These are phyloP conservation scores for Candida adriatica DNA, from an alignment of 805 yeast genomes.

Conservation along the genomic window DNA sequence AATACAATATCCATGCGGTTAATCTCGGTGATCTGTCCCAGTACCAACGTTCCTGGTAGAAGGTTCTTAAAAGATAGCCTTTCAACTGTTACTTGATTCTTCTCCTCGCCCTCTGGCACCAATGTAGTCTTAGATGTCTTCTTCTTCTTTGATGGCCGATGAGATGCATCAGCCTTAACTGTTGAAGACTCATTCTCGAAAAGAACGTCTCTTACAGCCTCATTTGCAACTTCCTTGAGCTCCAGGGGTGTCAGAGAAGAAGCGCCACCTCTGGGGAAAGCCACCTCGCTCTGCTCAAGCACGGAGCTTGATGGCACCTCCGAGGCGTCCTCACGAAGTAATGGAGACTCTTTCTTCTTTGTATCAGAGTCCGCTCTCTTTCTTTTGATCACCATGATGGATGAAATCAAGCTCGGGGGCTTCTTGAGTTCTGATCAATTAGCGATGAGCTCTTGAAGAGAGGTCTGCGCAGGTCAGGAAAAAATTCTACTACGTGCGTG, in stretches of 20 bases:
- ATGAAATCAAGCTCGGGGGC: background rate
- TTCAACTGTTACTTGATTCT: conserved; percentile 44
- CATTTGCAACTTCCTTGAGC: conserved; percentile 85
- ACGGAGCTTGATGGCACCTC: conserved; percentile 30
- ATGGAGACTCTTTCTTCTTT: conserved; percentile 31
- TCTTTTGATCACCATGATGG: conserved; percentile 32
- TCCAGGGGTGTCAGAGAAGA: conserved; percentile 83
- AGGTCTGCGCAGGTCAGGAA: conserved; percentile 4
- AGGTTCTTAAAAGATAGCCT: conserved; percentile 55
- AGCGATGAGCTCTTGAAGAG: too few species aligned
- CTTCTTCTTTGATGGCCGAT: conserved; percentile 36
- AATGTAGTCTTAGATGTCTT: conserved; percentile 27
- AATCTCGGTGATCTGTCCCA: conserved; percentile 69
- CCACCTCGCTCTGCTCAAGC: conserved; percentile 30
- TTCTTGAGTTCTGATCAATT: background rate
- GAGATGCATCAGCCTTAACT: conserved; percentile 10
- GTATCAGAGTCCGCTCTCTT: conserved; percentile 38
- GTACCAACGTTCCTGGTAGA: conserved; percentile 62
- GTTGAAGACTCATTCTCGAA: conserved; percentile 35
- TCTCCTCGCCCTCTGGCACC: conserved; percentile 20
- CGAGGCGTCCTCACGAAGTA: conserved; percentile 34
- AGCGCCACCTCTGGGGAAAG: conserved; percentile 95
- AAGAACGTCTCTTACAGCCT: conserved; percentile 83
- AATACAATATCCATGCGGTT: conserved; percentile 58
- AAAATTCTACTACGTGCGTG: conserved; percentile 16